phyloP scores from a whole-genome alignment of 345 rosid species.

The Odontarrhena argentea region DNA sequence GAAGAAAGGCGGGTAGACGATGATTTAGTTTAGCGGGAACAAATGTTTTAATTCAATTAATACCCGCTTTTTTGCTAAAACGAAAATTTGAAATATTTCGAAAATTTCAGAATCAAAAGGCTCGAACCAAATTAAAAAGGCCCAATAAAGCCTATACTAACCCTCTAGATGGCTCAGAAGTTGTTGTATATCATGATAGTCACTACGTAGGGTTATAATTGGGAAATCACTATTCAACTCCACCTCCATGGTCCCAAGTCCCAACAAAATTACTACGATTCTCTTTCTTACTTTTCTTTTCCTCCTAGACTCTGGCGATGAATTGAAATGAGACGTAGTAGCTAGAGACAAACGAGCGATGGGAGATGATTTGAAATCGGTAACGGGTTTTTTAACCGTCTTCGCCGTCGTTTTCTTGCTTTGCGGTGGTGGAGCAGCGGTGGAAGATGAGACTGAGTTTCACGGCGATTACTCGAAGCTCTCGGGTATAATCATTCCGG shows the following conservation, averaged over 20 bases:
- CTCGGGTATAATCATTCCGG: constrained; percentile 96
- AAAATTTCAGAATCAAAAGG: constrained; percentile 17
- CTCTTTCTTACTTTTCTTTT: constrained; percentile 18
- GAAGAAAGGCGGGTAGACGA: constrained; percentile 39
- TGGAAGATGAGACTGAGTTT: constrained; percentile 47
- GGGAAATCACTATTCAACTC: constrained; percentile 36
- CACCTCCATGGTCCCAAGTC: constrained; percentile 30
- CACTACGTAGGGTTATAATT: constrained; percentile 23
- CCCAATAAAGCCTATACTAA: constrained; percentile 13
- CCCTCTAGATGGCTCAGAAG: background rate
- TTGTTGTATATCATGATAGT: background rate
- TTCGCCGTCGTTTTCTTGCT: constrained; percentile 23
- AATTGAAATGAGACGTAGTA: constrained; percentile 28
- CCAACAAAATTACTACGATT: background rate
- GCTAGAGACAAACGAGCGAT: constrained; percentile 35
- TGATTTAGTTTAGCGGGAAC: constrained; percentile 33
- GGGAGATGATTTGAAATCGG: constrained; percentile 29
- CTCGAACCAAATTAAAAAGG: constrained; percentile 19
- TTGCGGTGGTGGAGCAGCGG: constrained; percentile 20
- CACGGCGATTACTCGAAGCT: constrained; percentile 67
- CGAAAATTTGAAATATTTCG: constrained; percentile 30
- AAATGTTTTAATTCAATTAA: background rate
- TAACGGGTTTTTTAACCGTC: constrained; percentile 22
- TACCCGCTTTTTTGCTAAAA: constrained; percentile 34
- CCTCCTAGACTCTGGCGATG: constrained; percentile 37